phyloP scores from a whole-genome alignment of 495 filamentous ascomycete genomes.

The Bombardia bombarda region DNA sequence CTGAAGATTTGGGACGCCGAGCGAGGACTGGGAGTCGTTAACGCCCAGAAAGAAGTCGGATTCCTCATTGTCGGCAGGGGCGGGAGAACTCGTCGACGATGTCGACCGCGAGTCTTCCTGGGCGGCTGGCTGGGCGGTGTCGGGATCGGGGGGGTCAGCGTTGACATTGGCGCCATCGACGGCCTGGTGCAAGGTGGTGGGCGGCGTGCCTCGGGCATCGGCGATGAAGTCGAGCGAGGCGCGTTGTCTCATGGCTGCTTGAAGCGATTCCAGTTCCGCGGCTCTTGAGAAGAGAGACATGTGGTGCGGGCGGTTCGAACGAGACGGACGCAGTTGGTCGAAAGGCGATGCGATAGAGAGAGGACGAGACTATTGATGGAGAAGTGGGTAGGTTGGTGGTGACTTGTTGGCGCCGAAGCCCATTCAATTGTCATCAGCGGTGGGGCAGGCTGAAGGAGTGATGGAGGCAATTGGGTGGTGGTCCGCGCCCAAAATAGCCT shows the following conservation, averaged over 20 bases:
- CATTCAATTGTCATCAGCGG: conserved; percentile 14
- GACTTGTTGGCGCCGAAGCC: conserved; percentile 15
- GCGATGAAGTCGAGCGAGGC: conserved; percentile 39
- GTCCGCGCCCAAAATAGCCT: conserved; percentile 21
- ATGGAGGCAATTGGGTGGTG: not conserved
- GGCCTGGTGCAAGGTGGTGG: not conserved
- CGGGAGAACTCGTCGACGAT: conserved; percentile 49
- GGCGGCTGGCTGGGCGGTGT: not conserved
- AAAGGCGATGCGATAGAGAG: conserved; percentile 1
- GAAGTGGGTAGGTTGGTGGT: too few relatives aligned
- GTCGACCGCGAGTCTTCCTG: conserved; percentile 40
- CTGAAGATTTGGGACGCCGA: conserved; percentile 67
- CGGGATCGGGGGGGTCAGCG: conserved; percentile 1
- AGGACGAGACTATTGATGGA: conserved; percentile 10
- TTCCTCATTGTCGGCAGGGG: conserved; percentile 70
- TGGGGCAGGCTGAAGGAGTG: conserved; percentile 6
- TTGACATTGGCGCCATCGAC: not conserved
- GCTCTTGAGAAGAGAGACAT: too few relatives aligned
- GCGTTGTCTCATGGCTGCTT: conserved; percentile 20
- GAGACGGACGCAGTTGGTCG: not conserved
- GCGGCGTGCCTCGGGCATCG: conserved; percentile 15
- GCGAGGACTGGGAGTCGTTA: conserved; percentile 87
- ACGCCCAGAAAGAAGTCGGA: conserved; percentile 82
- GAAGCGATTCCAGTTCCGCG: too few relatives aligned
- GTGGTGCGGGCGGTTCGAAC: not conserved